Percentiles rank a stretch among this genome's conserved stretches.
Evolutionary conservation across 2,329 filamentous ascomycete species (phyloP).

Genomic region (Alternaria brassicae): DNA sequence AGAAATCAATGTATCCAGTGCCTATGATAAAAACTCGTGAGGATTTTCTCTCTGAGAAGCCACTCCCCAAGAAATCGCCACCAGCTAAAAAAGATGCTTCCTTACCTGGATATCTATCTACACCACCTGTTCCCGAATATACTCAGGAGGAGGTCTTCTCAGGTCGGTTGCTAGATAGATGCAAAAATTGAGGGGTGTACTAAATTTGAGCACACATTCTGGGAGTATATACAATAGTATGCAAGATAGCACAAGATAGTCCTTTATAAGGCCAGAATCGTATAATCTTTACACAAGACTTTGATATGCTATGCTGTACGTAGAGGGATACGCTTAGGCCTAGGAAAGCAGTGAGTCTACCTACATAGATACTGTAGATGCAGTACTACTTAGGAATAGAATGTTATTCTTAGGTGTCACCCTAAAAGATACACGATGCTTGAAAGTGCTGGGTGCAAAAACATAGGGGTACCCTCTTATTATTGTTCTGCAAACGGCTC

Average conservation of each 20-base stretch:
- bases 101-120: constrained; percentile 17
- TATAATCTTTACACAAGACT: constrained; percentile 2
- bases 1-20: constrained; percentile 10
- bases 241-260: background rate
- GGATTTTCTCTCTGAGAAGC: background rate
- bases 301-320: background rate
- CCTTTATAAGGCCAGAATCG: background rate
- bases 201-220: background rate
- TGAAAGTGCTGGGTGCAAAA: background rate
- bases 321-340: background rate
- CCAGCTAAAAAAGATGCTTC: constrained; percentile 5
- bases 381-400: constrained; percentile 1
- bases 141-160: constrained; percentile 19
- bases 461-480: background rate
- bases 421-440: background rate
- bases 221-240: background rate
- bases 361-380: background rate
- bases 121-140: constrained; percentile 19
- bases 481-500: background rate
- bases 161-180: constrained; percentile 8
- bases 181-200: background rate
- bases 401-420: background rate
- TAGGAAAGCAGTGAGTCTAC: background rate
- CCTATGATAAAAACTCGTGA: constrained; percentile 18
- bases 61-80: background rate